Evolutionary conservation across 768 basidiomycete genomes (phyloP).

Genomic region (Trichaptum fuscoviolaceum): DNA sequence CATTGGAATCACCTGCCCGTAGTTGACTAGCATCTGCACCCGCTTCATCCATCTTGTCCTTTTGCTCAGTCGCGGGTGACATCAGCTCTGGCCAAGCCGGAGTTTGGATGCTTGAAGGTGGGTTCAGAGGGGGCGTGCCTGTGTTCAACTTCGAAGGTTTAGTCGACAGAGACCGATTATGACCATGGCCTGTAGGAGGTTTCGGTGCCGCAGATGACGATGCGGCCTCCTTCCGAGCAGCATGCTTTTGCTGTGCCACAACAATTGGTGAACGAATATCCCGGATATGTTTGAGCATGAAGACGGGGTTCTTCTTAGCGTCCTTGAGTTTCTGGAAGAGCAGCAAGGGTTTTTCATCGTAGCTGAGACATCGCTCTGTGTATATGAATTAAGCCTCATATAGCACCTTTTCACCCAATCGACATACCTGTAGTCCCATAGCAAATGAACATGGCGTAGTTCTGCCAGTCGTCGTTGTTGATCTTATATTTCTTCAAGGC

Average conservation of each 20-base stretch:
- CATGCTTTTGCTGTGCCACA: slow-evolving; percentile 95
- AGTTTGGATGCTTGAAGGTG: slow-evolving; percentile 53
- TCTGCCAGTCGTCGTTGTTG: slow-evolving; percentile 97
- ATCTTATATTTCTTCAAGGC: slow-evolving; percentile 99
- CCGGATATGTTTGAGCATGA: slow-evolving; percentile 96
- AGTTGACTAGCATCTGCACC: slow-evolving; percentile 27
- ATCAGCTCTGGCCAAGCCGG: slow-evolving; percentile 73
- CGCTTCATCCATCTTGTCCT: slow-evolving; percentile 37
- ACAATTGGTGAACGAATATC: slow-evolving; percentile 97
- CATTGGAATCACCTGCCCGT: slow-evolving; percentile 30
- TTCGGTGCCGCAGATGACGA: slow-evolving; percentile 35
- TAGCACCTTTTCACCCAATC: background rate
- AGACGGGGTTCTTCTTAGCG: slow-evolving; percentile 95
- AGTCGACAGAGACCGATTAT: slow-evolving; percentile 35
- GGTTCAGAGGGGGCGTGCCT: slow-evolving; percentile 44
- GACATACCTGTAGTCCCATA: slow-evolving; percentile 83
- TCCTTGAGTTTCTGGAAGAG: slow-evolving; percentile 98
- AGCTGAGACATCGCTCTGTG: slow-evolving; percentile 90
- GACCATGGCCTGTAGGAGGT: slow-evolving; percentile 20
- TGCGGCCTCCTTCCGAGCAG: slow-evolving; percentile 68
- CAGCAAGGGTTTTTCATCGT: slow-evolving; percentile 95
- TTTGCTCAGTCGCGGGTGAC: slow-evolving; percentile 52
- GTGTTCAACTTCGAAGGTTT: slow-evolving; percentile 59
- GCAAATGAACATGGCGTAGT: slow-evolving; percentile 99
- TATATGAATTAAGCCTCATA: slow-evolving; percentile 46